Base-by-base conservation (phyloP, 2,329 filamentous ascomycete species). In the Orbilia javanica region DNA sequence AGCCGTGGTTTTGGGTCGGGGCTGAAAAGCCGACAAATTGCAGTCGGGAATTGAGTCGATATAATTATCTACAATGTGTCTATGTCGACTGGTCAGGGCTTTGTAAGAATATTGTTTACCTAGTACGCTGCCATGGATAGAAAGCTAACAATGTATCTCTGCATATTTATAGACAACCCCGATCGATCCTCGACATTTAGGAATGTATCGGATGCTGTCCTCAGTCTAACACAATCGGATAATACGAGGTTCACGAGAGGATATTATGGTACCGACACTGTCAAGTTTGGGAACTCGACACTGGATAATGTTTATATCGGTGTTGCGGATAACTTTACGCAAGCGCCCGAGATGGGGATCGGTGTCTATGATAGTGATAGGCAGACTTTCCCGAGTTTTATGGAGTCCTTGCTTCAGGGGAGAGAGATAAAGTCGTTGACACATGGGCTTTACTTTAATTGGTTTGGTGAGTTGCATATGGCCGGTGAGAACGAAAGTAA, bases 291-390 rank as follows among this genome's bases (percentile, higher is more conserved):
- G 5, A 34, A 29, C 3, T 46, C 65, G 22, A 42, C 39, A 4
- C 50, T 76, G 25, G 65, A 70, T 25, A 76, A 76, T 60, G 72
- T 76, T 13, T 76, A 76, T 11, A 65, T 76, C n/a, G 72, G 72
- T 25, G 65, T 76, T 22, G 65, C 72, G 10, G 31, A 65, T 7
- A 76, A 76, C n/a, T 76, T 76, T 48, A 76, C 72, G n/a, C 55
- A 68, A 31, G 72, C 65, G 2, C 72, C 72, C 1, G 55, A 64
- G 20, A 25, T 76, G 20, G 72, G 72, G 20, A 76, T 76, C n/a
- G 72, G 65, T n/a, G 48, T 76, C 11, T 76, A 76, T 44, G 65
- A 70, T 52, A 66, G 29, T 18, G 42, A 65, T 44, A 69, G 60
- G n/a, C 65, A 76, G n/a, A 70, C 72, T 0, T 76, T 70, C 20